A percentile compares a stretch with the other conserved stretches of the same genome.
Evolutionary conservation across 176 grass and related monocot species (phyloP).

Genomic region (Cymbopogon citratus): DNA sequence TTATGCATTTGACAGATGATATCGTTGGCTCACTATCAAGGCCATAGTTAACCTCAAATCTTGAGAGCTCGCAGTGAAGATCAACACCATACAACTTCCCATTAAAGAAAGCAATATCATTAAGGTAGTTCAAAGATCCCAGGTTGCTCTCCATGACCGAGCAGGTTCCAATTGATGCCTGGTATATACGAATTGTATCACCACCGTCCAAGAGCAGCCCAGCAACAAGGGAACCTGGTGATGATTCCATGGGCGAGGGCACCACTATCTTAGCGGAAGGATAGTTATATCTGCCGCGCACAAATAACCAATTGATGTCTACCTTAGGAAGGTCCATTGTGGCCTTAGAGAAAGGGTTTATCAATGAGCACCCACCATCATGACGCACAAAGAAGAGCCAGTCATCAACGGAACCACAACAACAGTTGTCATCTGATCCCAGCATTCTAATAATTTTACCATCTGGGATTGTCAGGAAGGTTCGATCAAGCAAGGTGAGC

Average conservation of each 20-base stretch:
- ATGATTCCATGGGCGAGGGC: background rate
- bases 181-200: background rate
- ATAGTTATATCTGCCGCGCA: background rate
- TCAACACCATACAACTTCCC: background rate
- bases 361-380: background rate
- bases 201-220: background rate
- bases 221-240: background rate
- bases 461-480: background rate
- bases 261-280: background rate
- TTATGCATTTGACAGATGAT: background rate
- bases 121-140: background rate
- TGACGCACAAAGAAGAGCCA: background rate
- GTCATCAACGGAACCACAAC: background rate
- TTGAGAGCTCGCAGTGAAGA: background rate
- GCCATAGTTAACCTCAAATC: background rate
- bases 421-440: background rate
- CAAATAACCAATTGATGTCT: background rate
- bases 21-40: background rate
- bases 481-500: background rate
- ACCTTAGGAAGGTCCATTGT: background rate
- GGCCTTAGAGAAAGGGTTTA: background rate
- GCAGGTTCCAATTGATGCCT: background rate
- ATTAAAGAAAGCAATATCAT: background rate
- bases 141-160: background rate
- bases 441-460: background rate